Base-by-base conservation (phyloP, 2,329 filamentous ascomycete genomes). In the Neofusicoccum kwambonambiense region DNA sequence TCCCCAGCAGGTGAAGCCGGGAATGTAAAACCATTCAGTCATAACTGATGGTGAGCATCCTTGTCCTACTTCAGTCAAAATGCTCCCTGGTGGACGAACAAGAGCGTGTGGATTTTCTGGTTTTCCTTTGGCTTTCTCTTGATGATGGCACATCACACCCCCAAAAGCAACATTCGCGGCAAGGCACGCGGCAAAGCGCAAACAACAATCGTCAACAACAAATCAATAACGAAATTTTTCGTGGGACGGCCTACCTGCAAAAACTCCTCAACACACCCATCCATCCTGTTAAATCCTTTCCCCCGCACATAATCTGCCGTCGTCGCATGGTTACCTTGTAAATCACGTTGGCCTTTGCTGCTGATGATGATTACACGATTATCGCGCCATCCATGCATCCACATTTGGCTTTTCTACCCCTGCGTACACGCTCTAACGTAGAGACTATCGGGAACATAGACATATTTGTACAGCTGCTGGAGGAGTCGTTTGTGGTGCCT, bases 171-270 rank as follows among this genome's bases (percentile, higher is more conserved):
- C n/a, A 60, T 7, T 34, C 56, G 27, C 56, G 42, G 41, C 56
- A 37, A 22, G 56, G 56, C 41, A 45, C 56, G 56, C 56, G 42
- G 41, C 39, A 60, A 27, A 47, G 56, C 56, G 42, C 39, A 27
- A 19, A 19, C 52, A 57, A 35, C 52, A 44, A 57, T 34, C 37
- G 52, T n/a, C 52, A 44, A 44, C 52, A 57, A 42, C 37, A 39
- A 56, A 58, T 58, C 54, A 17, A 47, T 60, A 60, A 60, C 42
- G 56, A 60, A 19, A n/a, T 47, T 45, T 60, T 42, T 47, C 56
- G 56, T 60, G 56, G 56, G 56, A 60, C 56, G 56, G 41, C 31
- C 56, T 60, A 45, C 42, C 56, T 35, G 56, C 27, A 47, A 60
- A 47, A 37, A 60, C 50, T 35, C 41, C 11, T 34, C 31, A 17